These are phyloP conservation scores for Zygnema circumcarinatum DNA, from an alignment of 139 green algal species.

Conservation along the genomic window DNA sequence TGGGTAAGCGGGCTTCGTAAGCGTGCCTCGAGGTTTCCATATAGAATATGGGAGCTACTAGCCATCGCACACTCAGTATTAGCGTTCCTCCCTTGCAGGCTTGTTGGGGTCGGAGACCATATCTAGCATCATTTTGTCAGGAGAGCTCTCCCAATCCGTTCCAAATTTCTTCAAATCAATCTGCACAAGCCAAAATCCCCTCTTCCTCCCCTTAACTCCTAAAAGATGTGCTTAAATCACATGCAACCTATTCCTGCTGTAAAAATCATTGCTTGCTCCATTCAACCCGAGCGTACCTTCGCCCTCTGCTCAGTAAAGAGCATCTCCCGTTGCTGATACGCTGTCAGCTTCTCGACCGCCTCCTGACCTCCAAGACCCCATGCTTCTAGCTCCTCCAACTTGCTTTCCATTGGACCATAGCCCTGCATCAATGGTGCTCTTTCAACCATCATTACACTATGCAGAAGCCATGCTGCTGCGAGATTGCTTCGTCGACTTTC, in stretches of 20 bases:
- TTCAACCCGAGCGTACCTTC: no score
- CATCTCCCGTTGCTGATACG: constrained; percentile 37
- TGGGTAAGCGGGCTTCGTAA: no score
- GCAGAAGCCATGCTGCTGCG: no score
- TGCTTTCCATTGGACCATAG: not conserved
- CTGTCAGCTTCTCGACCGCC: constrained; percentile 1
- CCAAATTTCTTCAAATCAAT: constrained; percentile 47
- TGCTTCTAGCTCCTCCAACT: constrained; percentile 27
- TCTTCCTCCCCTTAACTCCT: not conserved
- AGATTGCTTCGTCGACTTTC: no score
- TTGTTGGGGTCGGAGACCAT: constrained; percentile 49
- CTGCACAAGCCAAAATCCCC: no score
- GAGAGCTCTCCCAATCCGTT: constrained; percentile 20
- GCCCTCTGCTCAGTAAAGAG: constrained; percentile 24
- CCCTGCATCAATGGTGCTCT: constrained; percentile 27
- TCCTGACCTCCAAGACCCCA: constrained; percentile 17
- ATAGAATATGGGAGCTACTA: no score
- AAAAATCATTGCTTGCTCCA: not conserved
- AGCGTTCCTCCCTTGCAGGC: constrained; percentile 21
- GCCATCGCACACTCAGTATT: no score
- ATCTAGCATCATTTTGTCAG: constrained; percentile 43
- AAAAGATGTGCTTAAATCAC: not conserved
- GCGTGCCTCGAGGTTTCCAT: no score
- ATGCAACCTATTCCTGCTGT: not conserved
- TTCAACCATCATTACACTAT: no score